Evolutionary conservation across 805 yeast species (phyloP).

Genomic region (Starmera dryadoides): DNA sequence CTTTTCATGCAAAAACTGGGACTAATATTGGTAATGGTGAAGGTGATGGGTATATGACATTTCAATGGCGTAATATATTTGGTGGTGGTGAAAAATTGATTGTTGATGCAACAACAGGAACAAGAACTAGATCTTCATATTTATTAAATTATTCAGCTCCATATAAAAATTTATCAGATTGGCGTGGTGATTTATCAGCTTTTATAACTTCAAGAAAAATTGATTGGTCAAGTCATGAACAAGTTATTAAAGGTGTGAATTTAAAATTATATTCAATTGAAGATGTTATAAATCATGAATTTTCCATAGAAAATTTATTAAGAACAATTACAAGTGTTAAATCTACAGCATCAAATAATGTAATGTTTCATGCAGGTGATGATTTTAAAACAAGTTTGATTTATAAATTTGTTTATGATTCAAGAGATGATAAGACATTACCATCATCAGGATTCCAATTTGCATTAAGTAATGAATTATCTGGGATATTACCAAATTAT

Average conservation of each 20-base stretch:
- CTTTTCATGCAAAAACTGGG: conserved; percentile 82
- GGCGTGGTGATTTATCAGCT: conserved; percentile 46
- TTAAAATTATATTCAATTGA: conserved; percentile 22
- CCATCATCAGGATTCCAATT: conserved; percentile 38
- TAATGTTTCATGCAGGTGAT: conserved; percentile 56
- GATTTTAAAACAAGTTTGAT: conserved; percentile 49
- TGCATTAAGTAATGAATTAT: conserved; percentile 36
- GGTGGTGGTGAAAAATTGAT: conserved; percentile 64
- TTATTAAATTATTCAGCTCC: conserved; percentile 46
- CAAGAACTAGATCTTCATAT: conserved; percentile 50
- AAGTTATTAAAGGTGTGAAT: conserved; percentile 37
- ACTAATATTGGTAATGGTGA: conserved; percentile 96
- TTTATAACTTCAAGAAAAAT: conserved; percentile 44
- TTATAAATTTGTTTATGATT: conserved; percentile 32
- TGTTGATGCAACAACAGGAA: conserved; percentile 51
- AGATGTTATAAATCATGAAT: conserved; percentile 37
- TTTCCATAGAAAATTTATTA: conserved; percentile 35
- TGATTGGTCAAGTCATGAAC: conserved; percentile 49
- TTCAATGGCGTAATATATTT: conserved; percentile 54
- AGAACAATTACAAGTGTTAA: conserved; percentile 35
- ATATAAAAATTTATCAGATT: conserved; percentile 36
- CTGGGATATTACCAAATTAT: conserved; percentile 20
- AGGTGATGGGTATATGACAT: conserved; percentile 86
- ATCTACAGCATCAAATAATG: conserved; percentile 43
- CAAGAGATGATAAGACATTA: conserved; percentile 32